Base-by-base conservation (phyloP, 2,329 filamentous ascomycete species). In the Pochonia chlamydosporia region DNA sequence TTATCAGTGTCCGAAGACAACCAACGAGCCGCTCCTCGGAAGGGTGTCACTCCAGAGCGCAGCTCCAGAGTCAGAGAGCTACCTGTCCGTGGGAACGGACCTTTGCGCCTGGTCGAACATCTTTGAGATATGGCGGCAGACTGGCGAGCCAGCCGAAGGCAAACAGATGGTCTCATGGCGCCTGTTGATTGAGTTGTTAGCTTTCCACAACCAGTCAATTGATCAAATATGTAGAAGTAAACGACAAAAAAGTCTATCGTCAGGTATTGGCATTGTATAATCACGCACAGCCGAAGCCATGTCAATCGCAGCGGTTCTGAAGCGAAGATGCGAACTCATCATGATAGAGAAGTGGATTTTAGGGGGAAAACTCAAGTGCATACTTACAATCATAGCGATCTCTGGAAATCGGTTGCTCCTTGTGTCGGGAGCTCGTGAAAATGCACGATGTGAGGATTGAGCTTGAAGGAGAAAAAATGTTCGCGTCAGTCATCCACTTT, bases 281-380 rank as follows among this genome's bases (percentile, higher is more conserved):
- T 72, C 70, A 71, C 53, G 37, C 67, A 66, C 68, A 67, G 66
- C 56, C 63, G 63, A 59, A 64, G 63, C 67, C 63, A 67, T 63
- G 65, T 73, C 68, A 71, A 70, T 69, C 70, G 70, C 70, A 73
- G 70, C 70, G 70, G 70, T 73, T 72, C 70, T 73, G 67, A 71
- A 69, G 67, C 66, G 66, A 68, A 50, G 56, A 63, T 67, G 66
- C 65, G 57, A 62, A 46, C 57, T 71, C 68, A 73, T 73, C 70
- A 73, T 66, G 49, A 49, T 57, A 47, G 40, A 43, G 44, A 33
- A 47, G 41, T 24, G 23, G 40, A 20, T 23, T 24, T 8, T 20
- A 24, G 31, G 10, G 37, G 24, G 16, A 42, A 31, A 21, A 43
- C 11, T 13, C 18, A 26, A 9, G 26, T 13, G 8, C 14, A 36